Base-by-base conservation (phyloP, 2,329 filamentous ascomycete genomes). In the Biscogniauxia mediterranea region DNA sequence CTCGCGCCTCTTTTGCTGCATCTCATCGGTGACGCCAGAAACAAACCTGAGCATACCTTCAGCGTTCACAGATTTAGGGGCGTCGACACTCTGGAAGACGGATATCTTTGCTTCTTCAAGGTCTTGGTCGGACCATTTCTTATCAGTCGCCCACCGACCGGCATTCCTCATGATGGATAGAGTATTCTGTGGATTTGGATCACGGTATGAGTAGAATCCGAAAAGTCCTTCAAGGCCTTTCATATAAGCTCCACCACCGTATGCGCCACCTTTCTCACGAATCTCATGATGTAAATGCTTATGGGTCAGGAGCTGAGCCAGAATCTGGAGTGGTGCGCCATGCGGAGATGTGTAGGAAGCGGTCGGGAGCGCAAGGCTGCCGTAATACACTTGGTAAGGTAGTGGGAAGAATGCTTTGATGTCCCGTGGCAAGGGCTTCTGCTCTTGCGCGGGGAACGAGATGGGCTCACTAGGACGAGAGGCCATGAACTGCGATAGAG, bases 271-370 rank as follows among this genome's bases (percentile, higher is more conserved):
- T 77, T 98, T 98, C 74, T 99, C 95, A 59, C 95, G 91, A 67
- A 99, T 97, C 76, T 98, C 95, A 68, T 96, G 94, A 74, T 99
- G 95, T 26, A 99, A 83, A 73, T 97, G 91, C 77, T 97, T 97
- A 79, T 99, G 94, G 0, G 94, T 98, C 32, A 99, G 85, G 19
- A 99, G 86, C 74, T 97, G 92, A 13, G 93, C 88, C 21, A 99
- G 86, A 50, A 98, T 90, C 70, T 94, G 92, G 17, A 98, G 86
- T 0, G 93, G 85, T 1, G 95, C 92, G 50, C 90, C 88, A 57
- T 90, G 84, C 0, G 87, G 75, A 52, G 91, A 86, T 3, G 87
- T 89, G 76, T 97, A 99, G 0, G 93, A 91, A 0, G 90, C 89
- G 0, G 94, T 96, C 6, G 91, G 88, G 15, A 97, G 78, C 19